These are phyloP conservation scores for Russula olivacea DNA, from an alignment of 768 basidiomycete species.

Conservation along the genomic window DNA sequence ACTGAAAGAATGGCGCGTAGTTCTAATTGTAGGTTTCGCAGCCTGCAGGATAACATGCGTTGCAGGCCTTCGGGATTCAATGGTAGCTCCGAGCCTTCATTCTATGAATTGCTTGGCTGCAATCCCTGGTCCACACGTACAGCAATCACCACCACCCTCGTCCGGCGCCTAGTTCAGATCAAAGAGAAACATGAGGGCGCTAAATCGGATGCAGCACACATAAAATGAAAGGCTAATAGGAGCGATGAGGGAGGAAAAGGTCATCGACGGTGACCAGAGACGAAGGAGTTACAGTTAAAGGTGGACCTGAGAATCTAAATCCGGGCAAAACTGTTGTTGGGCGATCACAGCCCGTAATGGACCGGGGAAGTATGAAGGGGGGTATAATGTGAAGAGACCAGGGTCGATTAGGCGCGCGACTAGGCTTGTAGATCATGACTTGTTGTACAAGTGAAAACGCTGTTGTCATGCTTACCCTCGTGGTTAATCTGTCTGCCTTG, in stretches of 20 bases:
- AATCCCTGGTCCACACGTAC: background rate
- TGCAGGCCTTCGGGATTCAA: conserved; percentile 1
- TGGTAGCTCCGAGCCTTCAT: background rate
- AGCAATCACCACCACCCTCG: background rate
- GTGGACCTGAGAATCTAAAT: conserved; percentile 5
- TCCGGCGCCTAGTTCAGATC: background rate
- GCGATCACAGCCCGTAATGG: conserved; percentile 8
- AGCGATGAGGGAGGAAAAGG: background rate
- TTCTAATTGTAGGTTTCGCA: background rate
- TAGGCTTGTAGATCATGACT: conserved; percentile 11
- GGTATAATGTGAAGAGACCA: conserved; percentile 14
- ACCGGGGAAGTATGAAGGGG: background rate
- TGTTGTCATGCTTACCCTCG: conserved; percentile 21
- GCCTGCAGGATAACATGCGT: conserved; percentile 21
- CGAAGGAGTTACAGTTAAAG: background rate
- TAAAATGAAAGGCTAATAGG: background rate
- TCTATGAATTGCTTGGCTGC: background rate
- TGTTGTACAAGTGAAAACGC: conserved; percentile 6
- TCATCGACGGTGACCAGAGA: background rate
- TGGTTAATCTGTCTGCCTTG: conserved; percentile 3
- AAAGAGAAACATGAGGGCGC: conserved; percentile 5
- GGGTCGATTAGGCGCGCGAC: conserved; percentile 6
- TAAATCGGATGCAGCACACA: background rate
- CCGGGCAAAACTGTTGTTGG: background rate
- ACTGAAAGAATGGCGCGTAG: background rate